Percentiles rank a stretch among this genome's conserved stretches.
phyloP scores from a whole-genome alignment of 768 basidiomycete genomes.

The Serendipita sp. region DNA sequence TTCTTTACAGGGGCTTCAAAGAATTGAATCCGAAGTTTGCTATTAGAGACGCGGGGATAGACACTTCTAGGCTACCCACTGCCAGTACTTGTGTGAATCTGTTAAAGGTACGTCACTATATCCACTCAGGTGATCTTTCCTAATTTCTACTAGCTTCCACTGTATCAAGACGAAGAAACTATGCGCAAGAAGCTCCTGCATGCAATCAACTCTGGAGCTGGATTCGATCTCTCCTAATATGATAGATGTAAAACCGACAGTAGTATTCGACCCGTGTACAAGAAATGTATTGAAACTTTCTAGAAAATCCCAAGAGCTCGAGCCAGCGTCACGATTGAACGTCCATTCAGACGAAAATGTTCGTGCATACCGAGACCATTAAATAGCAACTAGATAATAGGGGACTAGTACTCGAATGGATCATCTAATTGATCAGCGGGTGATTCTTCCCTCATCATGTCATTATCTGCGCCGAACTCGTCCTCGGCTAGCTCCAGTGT shows the following conservation, averaged over 20 bases:
- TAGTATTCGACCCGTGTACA: neutral
- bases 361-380: neutral
- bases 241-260: neutral
- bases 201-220: constrained; percentile 74
- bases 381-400: neutral
- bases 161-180: constrained; percentile 43
- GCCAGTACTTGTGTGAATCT: constrained; percentile 86
- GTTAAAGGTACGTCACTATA: constrained; percentile 43
- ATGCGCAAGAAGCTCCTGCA: constrained; percentile 66
- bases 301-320: neutral
- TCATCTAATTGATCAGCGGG: neutral
- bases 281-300: neutral
- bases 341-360: neutral
- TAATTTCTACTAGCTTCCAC: constrained; percentile 37
- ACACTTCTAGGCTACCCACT: constrained; percentile 54
- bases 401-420: neutral
- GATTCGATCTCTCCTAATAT: constrained; percentile 74
- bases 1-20: constrained; percentile 49
- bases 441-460: neutral
- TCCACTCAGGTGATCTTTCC: neutral
- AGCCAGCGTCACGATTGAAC: neutral
- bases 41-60: constrained; percentile 64
- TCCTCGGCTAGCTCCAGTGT: neutral
- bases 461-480: neutral
- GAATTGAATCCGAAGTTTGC: constrained; percentile 78